phyloP scores from a whole-genome alignment of 331 rosid genomes.

The Arachis monticola region DNA sequence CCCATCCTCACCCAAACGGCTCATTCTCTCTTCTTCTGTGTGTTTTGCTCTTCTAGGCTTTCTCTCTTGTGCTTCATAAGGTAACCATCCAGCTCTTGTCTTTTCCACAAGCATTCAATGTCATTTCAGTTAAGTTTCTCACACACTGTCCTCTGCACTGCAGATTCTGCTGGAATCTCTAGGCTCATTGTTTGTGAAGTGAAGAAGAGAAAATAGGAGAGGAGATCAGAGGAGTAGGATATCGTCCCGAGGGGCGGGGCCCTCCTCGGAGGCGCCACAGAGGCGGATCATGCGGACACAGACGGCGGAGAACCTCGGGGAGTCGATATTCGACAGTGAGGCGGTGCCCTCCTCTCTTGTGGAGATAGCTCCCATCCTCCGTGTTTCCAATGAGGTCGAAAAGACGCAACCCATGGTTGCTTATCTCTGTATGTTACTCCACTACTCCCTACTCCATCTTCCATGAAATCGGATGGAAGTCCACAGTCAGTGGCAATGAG shows the following conservation, averaged over 20 bases:
- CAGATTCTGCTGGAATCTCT: conserved; percentile 21
- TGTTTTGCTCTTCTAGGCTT: background rate
- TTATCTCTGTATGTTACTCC: conserved; percentile 74
- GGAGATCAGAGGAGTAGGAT: conserved; percentile 38
- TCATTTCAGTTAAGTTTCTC: background rate
- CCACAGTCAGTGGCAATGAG: too few species aligned
- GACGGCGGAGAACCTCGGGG: conserved; percentile 91
- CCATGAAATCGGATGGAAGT: too few species aligned
- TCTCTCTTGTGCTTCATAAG: background rate
- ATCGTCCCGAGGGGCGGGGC: conserved; percentile 61
- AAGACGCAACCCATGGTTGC: conserved; percentile 93
- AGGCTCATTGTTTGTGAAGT: background rate
- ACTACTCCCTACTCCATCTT: too few species aligned
- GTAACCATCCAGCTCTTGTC: background rate
- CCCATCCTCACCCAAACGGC: background rate
- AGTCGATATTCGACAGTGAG: conserved; percentile 84
- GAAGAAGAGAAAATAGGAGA: background rate
- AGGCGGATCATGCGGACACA: conserved; percentile 85
- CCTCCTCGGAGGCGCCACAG: conserved; percentile 59
- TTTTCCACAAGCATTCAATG: background rate
- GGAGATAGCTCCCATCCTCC: conserved; percentile 93
- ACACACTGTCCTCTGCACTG: background rate
- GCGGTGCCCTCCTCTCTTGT: conserved; percentile 89
- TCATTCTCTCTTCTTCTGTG: background rate
- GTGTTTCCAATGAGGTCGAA: conserved; percentile 96